Evolutionary conservation across 306 rosid species (phyloP), one percentile per base, ranked within the genome.

Genomic region (Quercus mongolica): DNA sequence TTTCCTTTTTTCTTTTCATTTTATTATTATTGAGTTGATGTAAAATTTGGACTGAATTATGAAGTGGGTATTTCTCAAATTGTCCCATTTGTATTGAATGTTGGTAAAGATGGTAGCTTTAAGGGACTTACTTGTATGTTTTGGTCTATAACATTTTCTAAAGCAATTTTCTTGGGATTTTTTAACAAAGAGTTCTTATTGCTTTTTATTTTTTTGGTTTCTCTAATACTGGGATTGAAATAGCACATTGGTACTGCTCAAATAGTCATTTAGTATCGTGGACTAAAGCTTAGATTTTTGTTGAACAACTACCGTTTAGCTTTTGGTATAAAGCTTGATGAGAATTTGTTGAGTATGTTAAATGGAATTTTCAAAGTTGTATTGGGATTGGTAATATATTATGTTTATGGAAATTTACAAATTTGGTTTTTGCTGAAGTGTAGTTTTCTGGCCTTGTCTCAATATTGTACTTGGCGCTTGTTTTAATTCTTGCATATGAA

Each of bases 11-110:
- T 63, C 49, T n/a, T 14, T 18, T 41, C 21, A 38, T 64, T 54
- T 23, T 11, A 33, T 15, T 51, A 5, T 33, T 6, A 57, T 12
- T 18, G 72, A 71, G 33, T 54, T 41, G 52, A 25, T 25, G 21
- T 46, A 52, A 35, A 68, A 79, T 33, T 21, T 75, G 67, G 33
- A 28, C 56, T 70, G 56, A 54, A 46, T 62, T 35, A 83, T 28
- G 14, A 54, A 70, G 21, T 70, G 74, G 62, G 57, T 62, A n/a
- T 17, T 61, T 31, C 21, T 80, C 41, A 23, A 41, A 67, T 4
- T 67, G 17, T 67, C 51, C 52, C 52, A 33, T 33, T 35, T 67
- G 51, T 33, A 1, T 5, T 62, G 69, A 62, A 28, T 6, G 6
- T 13, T 9, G 26, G 65, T 62, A 26, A 62, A 62, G 38, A 13